phyloP scores from a whole-genome alignment of 2,329 filamentous ascomycete genomes.

The Pyrenophora teres region DNA sequence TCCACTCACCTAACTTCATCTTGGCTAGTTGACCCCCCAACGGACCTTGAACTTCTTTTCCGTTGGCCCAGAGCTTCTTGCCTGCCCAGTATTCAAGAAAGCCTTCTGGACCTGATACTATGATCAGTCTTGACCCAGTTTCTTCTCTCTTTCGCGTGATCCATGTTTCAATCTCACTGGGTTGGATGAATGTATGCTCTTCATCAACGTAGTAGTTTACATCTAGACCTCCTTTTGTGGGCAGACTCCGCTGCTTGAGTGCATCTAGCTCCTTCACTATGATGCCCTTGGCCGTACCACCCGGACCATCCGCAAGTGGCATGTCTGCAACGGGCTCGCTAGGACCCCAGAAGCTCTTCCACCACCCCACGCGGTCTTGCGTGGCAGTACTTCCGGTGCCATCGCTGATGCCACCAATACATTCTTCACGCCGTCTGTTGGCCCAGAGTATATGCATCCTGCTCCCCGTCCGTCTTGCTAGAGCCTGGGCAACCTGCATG shows the following conservation, averaged over 20 bases:
- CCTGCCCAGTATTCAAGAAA: constrained; percentile 84
- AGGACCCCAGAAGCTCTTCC: constrained; percentile 33
- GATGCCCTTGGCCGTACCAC: constrained; percentile 44
- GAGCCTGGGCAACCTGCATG: constrained; percentile 73
- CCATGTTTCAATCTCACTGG: constrained; percentile 43
- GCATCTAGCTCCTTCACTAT: constrained; percentile 15
- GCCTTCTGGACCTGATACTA: constrained; percentile 89
- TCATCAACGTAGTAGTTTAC: constrained; percentile 84
- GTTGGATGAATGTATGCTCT: constrained; percentile 68
- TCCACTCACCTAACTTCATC: constrained; percentile 63
- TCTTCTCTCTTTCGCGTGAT: constrained; percentile 25
- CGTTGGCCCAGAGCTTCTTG: constrained; percentile 74
- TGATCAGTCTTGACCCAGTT: constrained; percentile 67
- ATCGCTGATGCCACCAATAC: constrained; percentile 62
- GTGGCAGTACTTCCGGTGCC: constrained; percentile 21
- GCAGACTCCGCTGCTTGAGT: constrained; percentile 15
- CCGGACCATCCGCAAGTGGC: constrained; percentile 5
- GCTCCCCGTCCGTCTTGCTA: constrained; percentile 55
- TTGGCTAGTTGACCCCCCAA: constrained; percentile 70
- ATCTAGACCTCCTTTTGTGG: constrained; percentile 34
- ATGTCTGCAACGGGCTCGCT: constrained; percentile 14
- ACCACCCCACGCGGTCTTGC: constrained; percentile 29
- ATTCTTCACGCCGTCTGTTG: constrained; percentile 69
- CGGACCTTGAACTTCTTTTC: constrained; percentile 74
- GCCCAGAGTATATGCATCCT: constrained; percentile 82